Evolutionary conservation across 2,329 filamentous ascomycete species (phyloP).

Genomic region (Colletotrichum camelliae): DNA sequence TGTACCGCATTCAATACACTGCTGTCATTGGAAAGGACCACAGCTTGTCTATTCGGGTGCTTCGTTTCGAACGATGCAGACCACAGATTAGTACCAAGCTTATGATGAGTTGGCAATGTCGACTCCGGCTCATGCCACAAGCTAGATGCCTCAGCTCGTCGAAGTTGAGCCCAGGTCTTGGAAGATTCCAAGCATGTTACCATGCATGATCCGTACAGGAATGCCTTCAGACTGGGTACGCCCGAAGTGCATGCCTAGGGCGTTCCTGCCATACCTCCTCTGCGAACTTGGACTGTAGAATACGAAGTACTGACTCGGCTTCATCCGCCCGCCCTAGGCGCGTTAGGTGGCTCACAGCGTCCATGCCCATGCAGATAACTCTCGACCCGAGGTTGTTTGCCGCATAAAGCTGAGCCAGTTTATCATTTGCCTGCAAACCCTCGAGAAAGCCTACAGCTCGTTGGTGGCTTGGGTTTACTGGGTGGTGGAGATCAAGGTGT

Average conservation of each 20-base stretch:
- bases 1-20: background rate
- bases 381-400: background rate
- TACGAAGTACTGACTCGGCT: conserved; percentile 43
- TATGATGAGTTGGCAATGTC: background rate
- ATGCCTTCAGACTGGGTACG: background rate
- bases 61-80: background rate
- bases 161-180: background rate
- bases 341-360: conserved; percentile 51
- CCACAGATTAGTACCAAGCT: background rate
- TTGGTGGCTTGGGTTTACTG: conserved; percentile 51
- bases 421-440: conserved; percentile 13
- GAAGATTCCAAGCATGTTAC: background rate
- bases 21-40: background rate
- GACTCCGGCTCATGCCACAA: background rate
- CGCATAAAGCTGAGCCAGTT: background rate
- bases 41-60: background rate
- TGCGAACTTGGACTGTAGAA: conserved; percentile 42
- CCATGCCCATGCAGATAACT: conserved; percentile 27
- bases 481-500: conserved; percentile 61
- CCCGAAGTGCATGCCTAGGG: background rate
- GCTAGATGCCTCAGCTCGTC: background rate
- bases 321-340: conserved; percentile 44
- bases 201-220: background rate
- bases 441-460: conserved; percentile 53
- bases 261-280: conserved; percentile 9